Conservation (phyloP, 2,329 filamentous ascomycete genomes). For the Talaromyces sp. region DNA sequence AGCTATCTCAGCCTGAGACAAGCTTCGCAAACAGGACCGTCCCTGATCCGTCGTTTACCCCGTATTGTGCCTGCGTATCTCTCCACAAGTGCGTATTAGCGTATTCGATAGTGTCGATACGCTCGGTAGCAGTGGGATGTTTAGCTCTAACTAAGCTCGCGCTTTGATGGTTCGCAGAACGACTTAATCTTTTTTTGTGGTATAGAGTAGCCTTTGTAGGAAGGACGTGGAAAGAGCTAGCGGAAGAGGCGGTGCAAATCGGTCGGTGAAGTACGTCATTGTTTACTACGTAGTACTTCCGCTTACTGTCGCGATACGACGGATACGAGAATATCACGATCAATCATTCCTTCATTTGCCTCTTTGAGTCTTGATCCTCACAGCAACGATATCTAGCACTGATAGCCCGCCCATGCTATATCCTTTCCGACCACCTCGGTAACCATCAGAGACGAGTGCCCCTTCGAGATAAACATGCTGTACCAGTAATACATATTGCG, state of each 20-base stretch:
- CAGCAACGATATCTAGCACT: constrained; percentile 1
- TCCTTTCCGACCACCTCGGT: background rate
- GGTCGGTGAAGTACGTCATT: constrained; percentile 1
- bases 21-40: background rate
- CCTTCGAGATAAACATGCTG: background rate
- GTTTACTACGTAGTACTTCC: background rate
- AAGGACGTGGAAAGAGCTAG: background rate
- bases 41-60: background rate
- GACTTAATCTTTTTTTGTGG: background rate
- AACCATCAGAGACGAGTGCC: background rate
- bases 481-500: background rate
- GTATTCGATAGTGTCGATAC: background rate
- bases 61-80: background rate
- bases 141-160: background rate
- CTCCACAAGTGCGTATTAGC: background rate
- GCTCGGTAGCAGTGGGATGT: background rate
- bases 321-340: background rate
- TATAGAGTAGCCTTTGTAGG: too few species aligned
- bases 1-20: background rate
- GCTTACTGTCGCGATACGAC: background rate
- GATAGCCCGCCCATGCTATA: background rate
- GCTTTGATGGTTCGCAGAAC: background rate
- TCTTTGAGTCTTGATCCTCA: background rate
- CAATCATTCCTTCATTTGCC: background rate
- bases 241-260: background rate